Conservation (phyloP, 192 early-diverging fungal species). For the Dissophora globulifera region DNA sequence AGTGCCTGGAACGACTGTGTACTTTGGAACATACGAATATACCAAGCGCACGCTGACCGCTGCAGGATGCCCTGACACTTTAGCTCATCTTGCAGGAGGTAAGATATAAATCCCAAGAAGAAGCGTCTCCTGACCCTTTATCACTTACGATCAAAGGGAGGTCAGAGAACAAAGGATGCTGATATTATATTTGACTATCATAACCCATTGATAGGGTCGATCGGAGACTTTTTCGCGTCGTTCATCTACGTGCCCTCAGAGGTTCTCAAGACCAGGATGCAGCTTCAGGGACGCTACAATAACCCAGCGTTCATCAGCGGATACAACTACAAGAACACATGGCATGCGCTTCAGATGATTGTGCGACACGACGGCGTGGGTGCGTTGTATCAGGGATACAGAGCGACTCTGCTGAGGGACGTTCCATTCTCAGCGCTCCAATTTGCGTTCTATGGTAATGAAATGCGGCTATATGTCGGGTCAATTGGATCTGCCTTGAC, state of each 20-base stretch:
- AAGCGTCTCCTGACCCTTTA: background rate
- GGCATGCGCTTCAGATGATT: slow-evolving; percentile 67
- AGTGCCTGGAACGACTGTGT: slow-evolving; percentile 67
- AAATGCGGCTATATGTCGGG: too few species aligned
- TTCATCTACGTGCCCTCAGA: slow-evolving; percentile 69
- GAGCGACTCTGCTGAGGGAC: slow-evolving; percentile 65
- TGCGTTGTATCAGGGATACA: slow-evolving; percentile 67
- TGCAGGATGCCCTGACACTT: slow-evolving; percentile 58
- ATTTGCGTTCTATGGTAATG: slow-evolving; percentile 71
- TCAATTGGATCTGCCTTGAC: too few species aligned
- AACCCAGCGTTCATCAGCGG: slow-evolving; percentile 73
- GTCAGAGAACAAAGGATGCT: too few species aligned
- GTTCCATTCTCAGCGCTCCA: slow-evolving; percentile 69
- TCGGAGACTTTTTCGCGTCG: slow-evolving; percentile 67
- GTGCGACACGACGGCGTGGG: slow-evolving; percentile 71
- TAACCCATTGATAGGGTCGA: slow-evolving; percentile 57
- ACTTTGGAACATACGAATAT: slow-evolving; percentile 69
- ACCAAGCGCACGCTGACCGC: slow-evolving; percentile 63
- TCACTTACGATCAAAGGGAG: background rate
- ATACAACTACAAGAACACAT: slow-evolving; percentile 78
- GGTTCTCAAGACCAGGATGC: slow-evolving; percentile 80
- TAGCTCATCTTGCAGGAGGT: slow-evolving; percentile 66
- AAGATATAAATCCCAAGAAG: background rate
- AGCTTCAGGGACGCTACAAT: slow-evolving; percentile 80
- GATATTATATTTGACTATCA: too few species aligned